Conservation (phyloP, 2,329 filamentous ascomycete genomes). For the Sordariomycetes sp. region DNA sequence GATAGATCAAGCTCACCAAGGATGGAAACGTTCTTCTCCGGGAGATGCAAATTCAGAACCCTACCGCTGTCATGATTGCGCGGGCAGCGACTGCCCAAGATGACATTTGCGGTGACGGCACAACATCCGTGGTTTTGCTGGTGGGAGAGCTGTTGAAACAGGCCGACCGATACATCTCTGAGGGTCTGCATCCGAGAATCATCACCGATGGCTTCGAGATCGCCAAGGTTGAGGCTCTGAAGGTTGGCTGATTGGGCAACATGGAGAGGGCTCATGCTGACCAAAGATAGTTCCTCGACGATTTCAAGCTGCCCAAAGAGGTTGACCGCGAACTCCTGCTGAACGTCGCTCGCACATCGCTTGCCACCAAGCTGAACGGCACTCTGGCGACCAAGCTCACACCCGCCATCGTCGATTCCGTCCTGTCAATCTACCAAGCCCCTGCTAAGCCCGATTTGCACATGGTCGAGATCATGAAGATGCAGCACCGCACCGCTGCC, state of each 20-base stretch:
- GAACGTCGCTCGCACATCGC: slow-evolving; percentile 85
- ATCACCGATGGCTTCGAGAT: slow-evolving; percentile 98
- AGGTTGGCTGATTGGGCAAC: slow-evolving; percentile 53
- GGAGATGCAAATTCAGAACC: slow-evolving; percentile 94
- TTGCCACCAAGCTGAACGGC: slow-evolving; percentile 89
- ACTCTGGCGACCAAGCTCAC: slow-evolving; percentile 85
- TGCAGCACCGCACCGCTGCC: slow-evolving; percentile 94
- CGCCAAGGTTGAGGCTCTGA: slow-evolving; percentile 85
- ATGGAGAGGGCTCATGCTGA: slow-evolving; percentile 6
- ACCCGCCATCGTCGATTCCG: slow-evolving; percentile 90
- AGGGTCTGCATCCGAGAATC: slow-evolving; percentile 93
- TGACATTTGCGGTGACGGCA: slow-evolving; percentile 96
- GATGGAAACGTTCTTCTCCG: slow-evolving; percentile 82
- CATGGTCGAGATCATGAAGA: slow-evolving; percentile 99
- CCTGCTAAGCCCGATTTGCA: slow-evolving; percentile 92
- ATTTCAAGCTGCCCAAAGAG: slow-evolving; percentile 81
- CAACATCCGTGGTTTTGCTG: slow-evolving; percentile 88
- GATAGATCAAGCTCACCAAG: slow-evolving; percentile 94
- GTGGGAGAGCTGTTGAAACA: slow-evolving; percentile 97
- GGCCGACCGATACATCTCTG: slow-evolving; percentile 89
- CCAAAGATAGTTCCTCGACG: slow-evolving; percentile 67
- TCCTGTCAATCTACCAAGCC: slow-evolving; percentile 84
- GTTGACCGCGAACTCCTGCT: slow-evolving; percentile 91
- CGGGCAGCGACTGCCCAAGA: slow-evolving; percentile 92
- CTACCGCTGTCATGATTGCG: slow-evolving; percentile 80